Base-by-base conservation (phyloP, 495 filamentous ascomycete species). In the Tuber brumale region DNA sequence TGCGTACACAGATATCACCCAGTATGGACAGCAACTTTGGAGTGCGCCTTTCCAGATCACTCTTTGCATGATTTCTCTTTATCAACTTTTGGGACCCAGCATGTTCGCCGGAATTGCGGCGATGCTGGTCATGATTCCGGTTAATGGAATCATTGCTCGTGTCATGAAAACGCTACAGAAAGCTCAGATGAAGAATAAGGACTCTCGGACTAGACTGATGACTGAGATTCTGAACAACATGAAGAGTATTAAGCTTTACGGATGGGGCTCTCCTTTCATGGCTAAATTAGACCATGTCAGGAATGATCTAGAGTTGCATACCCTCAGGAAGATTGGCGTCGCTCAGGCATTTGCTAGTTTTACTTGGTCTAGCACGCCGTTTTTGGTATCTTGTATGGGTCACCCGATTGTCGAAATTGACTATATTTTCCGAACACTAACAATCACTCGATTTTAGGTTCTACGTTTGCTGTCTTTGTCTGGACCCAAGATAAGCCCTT, bases 201-300 rank as follows among this genome's bases (percentile, higher is more conserved):
- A 99, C 81, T 89, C 94, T 12, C 90, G 96, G 77, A 97, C 95
- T 41, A 87, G 95, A 46, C 84, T 99, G 73, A 97, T 97, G 88
- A 95, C 96, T 9, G 96, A 99, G 86, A 98, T 99, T 76, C 85
- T 98, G 81, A 98, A 98, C 87, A 97, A 97, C 84, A 97, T 98
- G 90, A 98, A 98, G 86, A 95, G 92, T 83, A 98, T 98, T 86
- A 98, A 99, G 85, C 89, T 99, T 39, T 99, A 97, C 85, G 96
- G 94, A 69, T 99, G 96, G 96, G 93, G 94, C 57, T 91, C 89
- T 39, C 94, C 96, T 37, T 99, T 98, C 85, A 97, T 97, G 91
- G 94, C 93, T 83, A 97, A 97, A 84, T 89, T 99, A 57, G 97
- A 92, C 84, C 91, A 92, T 84, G 93, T 99, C 76, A 89, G 96